phyloP scores from a whole-genome alignment of 108 stramenopile species.

The Licmophora abbreviata region DNA sequence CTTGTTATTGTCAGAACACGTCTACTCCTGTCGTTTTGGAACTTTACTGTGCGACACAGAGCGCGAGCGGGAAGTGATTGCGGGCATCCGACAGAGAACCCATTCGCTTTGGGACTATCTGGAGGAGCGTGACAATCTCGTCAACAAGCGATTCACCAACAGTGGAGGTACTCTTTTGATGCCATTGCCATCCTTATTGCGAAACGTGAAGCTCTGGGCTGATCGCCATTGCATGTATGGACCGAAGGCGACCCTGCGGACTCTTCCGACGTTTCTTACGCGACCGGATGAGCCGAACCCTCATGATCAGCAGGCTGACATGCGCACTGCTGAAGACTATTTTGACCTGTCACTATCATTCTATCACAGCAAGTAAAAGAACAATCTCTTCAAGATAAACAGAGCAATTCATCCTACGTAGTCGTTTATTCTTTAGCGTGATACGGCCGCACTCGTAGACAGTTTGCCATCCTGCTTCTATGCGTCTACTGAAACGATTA shows the following conservation, averaged over 20 bases:
- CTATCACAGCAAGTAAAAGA: no score
- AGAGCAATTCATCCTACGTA: no score
- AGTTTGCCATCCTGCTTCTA: no score
- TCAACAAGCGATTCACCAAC: conserved; percentile 11
- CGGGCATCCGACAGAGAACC: conserved; percentile 74
- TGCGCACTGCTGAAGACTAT: no score
- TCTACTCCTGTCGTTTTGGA: conserved; percentile 91
- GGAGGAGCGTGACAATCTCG: conserved; percentile 36
- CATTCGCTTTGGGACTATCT: conserved; percentile 82
- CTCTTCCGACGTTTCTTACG: no score
- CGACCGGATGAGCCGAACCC: no score
- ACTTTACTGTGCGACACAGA: conserved; percentile 90
- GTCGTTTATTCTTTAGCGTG: no score
- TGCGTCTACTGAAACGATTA: no score
- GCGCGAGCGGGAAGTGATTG: conserved; percentile 71
- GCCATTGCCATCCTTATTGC: conserved; percentile 35
- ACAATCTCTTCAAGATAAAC: no score
- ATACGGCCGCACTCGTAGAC: no score
- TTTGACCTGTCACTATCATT: no score
- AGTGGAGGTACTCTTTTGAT: conserved; percentile 29
- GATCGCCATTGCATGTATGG: conserved; percentile 48
- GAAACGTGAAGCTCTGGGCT: conserved; percentile 46
- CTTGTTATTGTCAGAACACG: conserved; percentile 67
- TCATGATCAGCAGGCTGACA: no score
- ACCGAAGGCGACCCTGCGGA: conserved; percentile 31